These are phyloP conservation scores for Erysimum cheiranthoides DNA, from an alignment of 345 rosid species.

Conservation along the genomic window DNA sequence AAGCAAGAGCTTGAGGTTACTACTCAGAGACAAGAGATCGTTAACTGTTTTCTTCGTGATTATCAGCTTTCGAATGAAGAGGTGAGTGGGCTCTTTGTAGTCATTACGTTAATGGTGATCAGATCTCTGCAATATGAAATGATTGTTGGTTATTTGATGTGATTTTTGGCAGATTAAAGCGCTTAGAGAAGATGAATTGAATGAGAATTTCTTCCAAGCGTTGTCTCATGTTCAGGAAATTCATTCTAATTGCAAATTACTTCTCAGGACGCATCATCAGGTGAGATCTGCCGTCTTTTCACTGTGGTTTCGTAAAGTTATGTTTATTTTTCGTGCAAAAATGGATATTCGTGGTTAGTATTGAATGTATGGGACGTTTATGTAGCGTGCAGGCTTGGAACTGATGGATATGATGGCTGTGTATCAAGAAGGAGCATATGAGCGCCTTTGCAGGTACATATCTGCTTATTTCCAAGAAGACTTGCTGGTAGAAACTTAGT, in stretches of 20 bases:
- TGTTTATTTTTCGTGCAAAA: background rate
- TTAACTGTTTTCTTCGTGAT: constrained; percentile 92
- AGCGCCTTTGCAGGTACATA: constrained; percentile 90
- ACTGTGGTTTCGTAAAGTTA: background rate
- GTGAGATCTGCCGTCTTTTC: constrained; percentile 39
- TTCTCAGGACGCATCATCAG: constrained; percentile 97
- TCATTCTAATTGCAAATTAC: constrained; percentile 92
- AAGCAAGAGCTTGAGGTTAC: constrained; percentile 90
- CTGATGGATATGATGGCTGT: constrained; percentile 99
- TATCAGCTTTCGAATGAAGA: constrained; percentile 92
- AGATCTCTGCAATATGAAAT: constrained; percentile 12
- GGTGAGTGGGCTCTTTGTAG: constrained; percentile 60
- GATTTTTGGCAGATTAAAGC: constrained; percentile 69
- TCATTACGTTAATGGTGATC: constrained; percentile 11
- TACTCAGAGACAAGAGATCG: constrained; percentile 92
- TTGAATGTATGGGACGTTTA: constrained; percentile 33
- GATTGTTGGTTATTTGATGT: constrained; percentile 12
- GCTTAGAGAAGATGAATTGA: constrained; percentile 83
- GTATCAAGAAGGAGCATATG: constrained; percentile 99
- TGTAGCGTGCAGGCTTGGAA: constrained; percentile 98
- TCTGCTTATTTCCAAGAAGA: constrained; percentile 9
- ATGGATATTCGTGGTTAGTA: constrained; percentile 8
- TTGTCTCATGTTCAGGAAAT: constrained; percentile 95
- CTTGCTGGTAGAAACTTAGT: constrained; percentile 18
- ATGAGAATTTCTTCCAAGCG: constrained; percentile 88